Percentiles rank a stretch among this genome's conserved stretches.
phyloP scores from a whole-genome alignment of 257 asterid genomes.

The Solanum paucissectum region DNA sequence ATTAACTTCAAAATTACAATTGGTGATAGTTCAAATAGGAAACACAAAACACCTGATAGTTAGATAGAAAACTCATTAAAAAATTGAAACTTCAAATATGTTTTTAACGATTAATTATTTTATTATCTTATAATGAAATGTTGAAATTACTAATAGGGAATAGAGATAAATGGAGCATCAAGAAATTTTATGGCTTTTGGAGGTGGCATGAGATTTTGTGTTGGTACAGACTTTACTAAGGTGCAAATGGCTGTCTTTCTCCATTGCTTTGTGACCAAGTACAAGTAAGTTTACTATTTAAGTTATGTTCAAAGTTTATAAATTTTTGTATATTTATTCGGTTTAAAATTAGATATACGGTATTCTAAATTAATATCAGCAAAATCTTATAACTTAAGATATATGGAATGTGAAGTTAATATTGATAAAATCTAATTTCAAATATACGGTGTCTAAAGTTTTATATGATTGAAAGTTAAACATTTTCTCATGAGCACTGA shows the following conservation, averaged over 20 bases:
- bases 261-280: slow-evolving; percentile 61
- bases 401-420: background rate
- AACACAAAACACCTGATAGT: background rate
- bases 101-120: background rate
- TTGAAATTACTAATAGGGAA: slow-evolving; percentile 25
- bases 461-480: background rate
- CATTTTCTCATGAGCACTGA: background rate
- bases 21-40: background rate
- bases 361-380: no score
- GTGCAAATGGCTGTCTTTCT: slow-evolving; percentile 80
- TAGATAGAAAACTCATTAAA: background rate
- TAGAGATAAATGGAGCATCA: slow-evolving; percentile 54
- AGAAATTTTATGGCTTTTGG: slow-evolving; percentile 91
- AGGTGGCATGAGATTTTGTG: slow-evolving; percentile 88
- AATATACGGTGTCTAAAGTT: no score
- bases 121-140: background rate
- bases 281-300: slow-evolving; percentile 21
- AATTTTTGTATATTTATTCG: background rate
- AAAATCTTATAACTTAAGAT: background rate
- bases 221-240: slow-evolving; percentile 81
- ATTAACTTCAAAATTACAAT: background rate
- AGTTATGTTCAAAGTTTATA: background rate
- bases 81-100: background rate
- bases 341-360: background rate
- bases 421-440: no score